Conservation (phyloP, 257 asterid genomes). For the Thymus quinquecostatus region DNA sequence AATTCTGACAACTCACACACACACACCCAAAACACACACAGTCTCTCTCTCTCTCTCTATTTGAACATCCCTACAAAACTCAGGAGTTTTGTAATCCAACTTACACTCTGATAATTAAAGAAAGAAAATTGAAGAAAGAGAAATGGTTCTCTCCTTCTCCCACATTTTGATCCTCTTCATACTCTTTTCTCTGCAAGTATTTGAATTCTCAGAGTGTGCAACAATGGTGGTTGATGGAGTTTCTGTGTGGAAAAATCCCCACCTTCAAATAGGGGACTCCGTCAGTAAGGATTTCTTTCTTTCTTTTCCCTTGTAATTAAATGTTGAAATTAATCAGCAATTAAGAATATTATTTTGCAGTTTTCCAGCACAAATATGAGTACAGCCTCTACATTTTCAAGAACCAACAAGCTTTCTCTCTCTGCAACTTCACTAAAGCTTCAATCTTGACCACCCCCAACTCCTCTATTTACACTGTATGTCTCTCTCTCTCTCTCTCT, state of each 20-base stretch:
- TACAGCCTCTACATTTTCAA: constrained; percentile 85
- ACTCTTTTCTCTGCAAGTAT: constrained; percentile 35
- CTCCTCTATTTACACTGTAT: constrained; percentile 71
- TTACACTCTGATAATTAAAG: constrained; percentile 1
- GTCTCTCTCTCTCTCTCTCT: background rate
- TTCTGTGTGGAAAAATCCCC: constrained; percentile 76
- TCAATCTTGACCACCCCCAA: constrained; percentile 72
- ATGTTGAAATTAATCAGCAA: background rate
- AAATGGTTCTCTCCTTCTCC: constrained; percentile 37
- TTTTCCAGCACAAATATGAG: constrained; percentile 73
- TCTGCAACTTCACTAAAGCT: constrained; percentile 86
- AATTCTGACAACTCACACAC: constrained; percentile 50
- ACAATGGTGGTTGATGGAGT: constrained; percentile 79
- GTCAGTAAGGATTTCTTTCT: constrained; percentile 60
- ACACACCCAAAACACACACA: constrained; percentile 26
- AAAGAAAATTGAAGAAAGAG: background rate
- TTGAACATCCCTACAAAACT: constrained; percentile 30
- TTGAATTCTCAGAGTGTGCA: constrained; percentile 50
- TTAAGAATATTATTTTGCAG: constrained; percentile 42
- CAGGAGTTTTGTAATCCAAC: background rate
- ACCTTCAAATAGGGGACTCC: constrained; percentile 71
- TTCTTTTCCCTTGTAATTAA: background rate
- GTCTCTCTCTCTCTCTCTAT: constrained; percentile 10
- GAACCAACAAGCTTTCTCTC: constrained; percentile 65
- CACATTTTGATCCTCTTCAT: constrained; percentile 38